Conservation (phyloP, 2,329 filamentous ascomycete genomes). For the Hawksworthiomyces lignivorus region DNA sequence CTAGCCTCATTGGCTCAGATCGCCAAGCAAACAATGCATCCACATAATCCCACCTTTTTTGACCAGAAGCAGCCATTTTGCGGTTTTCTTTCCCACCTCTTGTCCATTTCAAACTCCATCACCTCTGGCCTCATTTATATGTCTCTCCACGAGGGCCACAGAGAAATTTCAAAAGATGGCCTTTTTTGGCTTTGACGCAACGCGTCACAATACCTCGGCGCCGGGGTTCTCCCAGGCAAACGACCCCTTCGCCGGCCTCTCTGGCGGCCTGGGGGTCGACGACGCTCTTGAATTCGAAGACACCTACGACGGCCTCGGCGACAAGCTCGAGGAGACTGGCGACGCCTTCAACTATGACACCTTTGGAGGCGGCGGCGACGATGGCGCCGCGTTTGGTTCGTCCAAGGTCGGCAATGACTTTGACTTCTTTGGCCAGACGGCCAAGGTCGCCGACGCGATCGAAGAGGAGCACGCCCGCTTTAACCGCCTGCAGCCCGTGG, state of each 20-base stretch:
- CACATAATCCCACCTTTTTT: too few relatives aligned
- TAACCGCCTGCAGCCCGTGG: conserved; percentile 60
- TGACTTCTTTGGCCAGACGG: conserved; percentile 92
- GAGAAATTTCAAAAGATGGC: conserved; percentile 53
- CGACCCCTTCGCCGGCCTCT: conserved; percentile 83
- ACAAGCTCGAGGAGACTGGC: conserved; percentile 82
- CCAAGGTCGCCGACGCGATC: conserved; percentile 75
- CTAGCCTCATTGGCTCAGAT: too few relatives aligned
- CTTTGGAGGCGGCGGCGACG: conserved; percentile 48
- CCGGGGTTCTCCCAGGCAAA: conserved; percentile 75
- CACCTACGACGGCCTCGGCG: conserved; percentile 90
- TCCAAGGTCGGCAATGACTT: conserved; percentile 79
- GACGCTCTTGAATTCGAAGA: conserved; percentile 78
- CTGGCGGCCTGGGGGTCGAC: conserved; percentile 54
- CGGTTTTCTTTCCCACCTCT: background rate
- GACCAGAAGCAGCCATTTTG: too few relatives aligned
- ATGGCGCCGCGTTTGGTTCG: conserved; percentile 24
- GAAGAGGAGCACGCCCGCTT: conserved; percentile 87
- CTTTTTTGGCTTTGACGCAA: conserved; percentile 82
- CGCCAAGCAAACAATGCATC: too few relatives aligned
- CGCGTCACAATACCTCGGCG: conserved; percentile 58
- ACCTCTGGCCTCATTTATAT: too few relatives aligned
- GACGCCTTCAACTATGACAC: conserved; percentile 97
- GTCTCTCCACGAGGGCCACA: conserved; percentile 1
- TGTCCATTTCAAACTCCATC: background rate